Percentiles rank a stretch among this genome's conserved stretches.
Conservation (phyloP, 495 filamentous ascomycete species). For the Cladorrhinum samala region DNA sequence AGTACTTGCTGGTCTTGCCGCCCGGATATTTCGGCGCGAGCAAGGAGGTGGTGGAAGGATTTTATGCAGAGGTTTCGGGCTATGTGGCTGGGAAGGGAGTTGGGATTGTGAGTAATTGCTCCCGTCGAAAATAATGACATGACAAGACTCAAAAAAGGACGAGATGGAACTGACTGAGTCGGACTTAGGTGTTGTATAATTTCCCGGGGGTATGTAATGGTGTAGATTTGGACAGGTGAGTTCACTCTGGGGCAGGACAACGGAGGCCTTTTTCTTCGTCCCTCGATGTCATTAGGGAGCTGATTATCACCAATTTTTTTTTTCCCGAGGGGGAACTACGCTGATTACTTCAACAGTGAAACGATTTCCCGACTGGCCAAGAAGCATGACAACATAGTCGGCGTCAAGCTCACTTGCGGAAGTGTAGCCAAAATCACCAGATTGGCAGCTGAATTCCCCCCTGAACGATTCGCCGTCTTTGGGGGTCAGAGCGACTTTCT, state of each 20-base stretch:
- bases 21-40: slow-evolving; percentile 60
- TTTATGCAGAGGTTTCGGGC: slow-evolving; percentile 51
- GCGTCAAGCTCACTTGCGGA: slow-evolving; percentile 65
- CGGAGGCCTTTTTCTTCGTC: neutral
- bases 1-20: slow-evolving; percentile 57
- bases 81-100: slow-evolving; percentile 36
- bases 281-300: neutral
- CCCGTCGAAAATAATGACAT: no score
- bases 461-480: slow-evolving; percentile 55
- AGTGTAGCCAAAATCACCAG: slow-evolving; percentile 56
- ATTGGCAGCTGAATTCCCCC: slow-evolving; percentile 46
- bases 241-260: no score
- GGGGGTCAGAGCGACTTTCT: slow-evolving; percentile 69
- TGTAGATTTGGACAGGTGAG: slow-evolving; percentile 50
- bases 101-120: neutral
- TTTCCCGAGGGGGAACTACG: no score
- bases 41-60: slow-evolving; percentile 52
- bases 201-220: slow-evolving; percentile 70
- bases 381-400: slow-evolving; percentile 43
- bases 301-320: no score
- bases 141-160: no score
- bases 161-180: no score
- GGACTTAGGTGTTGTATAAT: slow-evolving; percentile 54
- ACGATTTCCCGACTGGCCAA: slow-evolving; percentile 50
- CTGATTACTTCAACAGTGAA: slow-evolving; percentile 35